Evolutionary conservation across 192 early-diverging fungal species (phyloP), one percentile per base, ranked within the genome.

Genomic region (Coemansia sp.): DNA sequence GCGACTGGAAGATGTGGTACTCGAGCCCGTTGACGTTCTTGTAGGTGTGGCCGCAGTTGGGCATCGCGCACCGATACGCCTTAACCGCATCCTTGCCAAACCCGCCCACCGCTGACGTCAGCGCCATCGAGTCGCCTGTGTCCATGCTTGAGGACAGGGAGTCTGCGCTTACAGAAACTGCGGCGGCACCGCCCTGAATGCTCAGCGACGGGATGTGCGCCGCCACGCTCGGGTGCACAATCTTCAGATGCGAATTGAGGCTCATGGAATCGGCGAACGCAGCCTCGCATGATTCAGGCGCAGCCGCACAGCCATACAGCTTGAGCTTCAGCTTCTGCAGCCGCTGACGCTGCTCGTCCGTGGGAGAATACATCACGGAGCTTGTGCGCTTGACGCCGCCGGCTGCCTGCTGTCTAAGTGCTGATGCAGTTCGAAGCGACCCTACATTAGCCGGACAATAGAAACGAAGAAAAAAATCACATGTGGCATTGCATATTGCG

Each of bases 1-100:
- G 67, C 22, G 86, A 82, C 33, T 88, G 83, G 54, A 84, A 82
- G 14, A 90, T 80, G 45, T 92, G 90, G 60, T 92, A 92, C 64
- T 88, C 84, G 4, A 92, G 73, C n/a, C 91, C 91, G 49, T 89
- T 91, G 64, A 91, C 85, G 60, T 92, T 92, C 62, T 90, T 91
- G 73, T 92, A 92, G 19, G 76, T 71, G 54, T 88, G 88, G 25
- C 80, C 71, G 42, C 91, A 92, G 6, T 81, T 85, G 1, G 76
- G 52, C 62, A 87, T 84, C 1, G 79, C 85, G 35, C 91, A 92
- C 32, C 82, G 77, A 62, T 85, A 92, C 8, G 91, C 88, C 62
- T 67, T 73, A 7, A 60, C 14, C 43, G 14, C 6, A 19, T 40
- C 48, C 33, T 35, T 22, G 25, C 27, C 46, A 50, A 33, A 35